phyloP scores from a whole-genome alignment of 1,139 yeast genomes.

The Nakaseomyces sp. region DNA sequence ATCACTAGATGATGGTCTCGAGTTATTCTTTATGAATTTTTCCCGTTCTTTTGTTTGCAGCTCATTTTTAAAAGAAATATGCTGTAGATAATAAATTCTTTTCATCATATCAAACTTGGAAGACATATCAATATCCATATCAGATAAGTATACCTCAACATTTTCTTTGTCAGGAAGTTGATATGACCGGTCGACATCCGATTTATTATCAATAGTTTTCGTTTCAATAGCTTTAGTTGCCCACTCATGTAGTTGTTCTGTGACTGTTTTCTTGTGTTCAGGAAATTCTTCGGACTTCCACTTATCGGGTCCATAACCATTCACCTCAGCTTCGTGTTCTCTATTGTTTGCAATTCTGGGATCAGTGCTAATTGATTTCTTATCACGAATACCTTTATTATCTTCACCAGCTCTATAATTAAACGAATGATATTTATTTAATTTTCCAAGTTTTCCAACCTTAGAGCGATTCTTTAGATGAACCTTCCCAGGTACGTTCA shows the following conservation, averaged over 20 bases:
- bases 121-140: conserved; percentile 34
- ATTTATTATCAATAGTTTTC: conserved; percentile 21
- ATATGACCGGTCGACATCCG: conserved; percentile 12
- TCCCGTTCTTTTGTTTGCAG: conserved; percentile 33
- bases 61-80: conserved; percentile 43
- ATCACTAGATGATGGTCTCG: conserved; percentile 6
- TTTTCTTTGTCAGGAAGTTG: conserved; percentile 53
- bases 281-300: conserved; percentile 36
- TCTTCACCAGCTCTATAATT: conserved; percentile 86
- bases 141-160: conserved; percentile 46
- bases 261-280: conserved; percentile 46
- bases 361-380: conserved; percentile 72
- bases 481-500: neutral
- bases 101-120: conserved; percentile 55
- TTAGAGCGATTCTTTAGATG: conserved; percentile 25
- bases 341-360: conserved; percentile 64
- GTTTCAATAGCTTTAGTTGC: conserved; percentile 40
- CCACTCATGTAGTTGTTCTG: conserved; percentile 47
- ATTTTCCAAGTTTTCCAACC: neutral
- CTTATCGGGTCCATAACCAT: conserved; percentile 65
- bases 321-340: conserved; percentile 61
- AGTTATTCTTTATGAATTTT: conserved; percentile 3
- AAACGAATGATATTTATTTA: conserved; percentile 37
- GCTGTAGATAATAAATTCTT: conserved; percentile 58
- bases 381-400: conserved; percentile 75